phyloP scores from a whole-genome alignment of 352 stramenopile genomes.

The Phytophthora cryptogea region DNA sequence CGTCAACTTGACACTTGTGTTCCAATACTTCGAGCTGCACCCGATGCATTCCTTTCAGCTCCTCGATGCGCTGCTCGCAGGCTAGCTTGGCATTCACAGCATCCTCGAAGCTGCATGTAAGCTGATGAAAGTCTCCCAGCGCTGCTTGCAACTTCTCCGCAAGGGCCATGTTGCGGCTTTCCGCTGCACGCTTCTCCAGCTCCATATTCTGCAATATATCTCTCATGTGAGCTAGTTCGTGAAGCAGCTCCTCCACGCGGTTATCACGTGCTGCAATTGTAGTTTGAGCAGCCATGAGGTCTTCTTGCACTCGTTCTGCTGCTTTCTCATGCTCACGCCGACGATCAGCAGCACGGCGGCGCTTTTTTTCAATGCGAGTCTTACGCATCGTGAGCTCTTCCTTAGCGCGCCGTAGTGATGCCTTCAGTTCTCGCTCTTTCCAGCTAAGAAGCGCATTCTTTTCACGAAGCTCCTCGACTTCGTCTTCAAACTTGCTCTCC shows the following conservation, averaged over 20 bases:
- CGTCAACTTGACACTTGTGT: slow-evolving; percentile 63
- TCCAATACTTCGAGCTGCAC: slow-evolving; percentile 62
- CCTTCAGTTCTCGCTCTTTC: slow-evolving; percentile 78
- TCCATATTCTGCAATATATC: slow-evolving; percentile 31
- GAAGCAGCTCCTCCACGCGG: slow-evolving; percentile 17
- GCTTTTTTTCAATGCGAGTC: slow-evolving; percentile 74
- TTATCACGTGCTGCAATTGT: slow-evolving; percentile 23
- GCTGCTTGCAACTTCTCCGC: slow-evolving; percentile 67
- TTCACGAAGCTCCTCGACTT: slow-evolving; percentile 75
- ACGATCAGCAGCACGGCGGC: slow-evolving; percentile 60
- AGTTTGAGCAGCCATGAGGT: slow-evolving; percentile 32
- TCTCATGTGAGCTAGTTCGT: slow-evolving; percentile 31
- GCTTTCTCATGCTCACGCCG: slow-evolving; percentile 60
- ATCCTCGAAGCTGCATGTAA: slow-evolving; percentile 66
- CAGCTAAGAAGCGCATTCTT: slow-evolving; percentile 68
- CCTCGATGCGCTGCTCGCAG: slow-evolving; percentile 57
- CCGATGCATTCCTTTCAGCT: slow-evolving; percentile 45
- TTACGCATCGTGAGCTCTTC: slow-evolving; percentile 76
- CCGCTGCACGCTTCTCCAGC: slow-evolving; percentile 43
- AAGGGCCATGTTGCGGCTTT: slow-evolving; percentile 53
- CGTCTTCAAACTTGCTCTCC: slow-evolving; percentile 81
- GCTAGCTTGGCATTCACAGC: slow-evolving; percentile 49
- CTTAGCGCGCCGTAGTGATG: slow-evolving; percentile 54
- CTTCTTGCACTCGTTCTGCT: slow-evolving; percentile 46
- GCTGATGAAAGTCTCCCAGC: slow-evolving; percentile 68